phyloP scores from a whole-genome alignment of 345 rosid genomes.

The Mangifera indica region DNA sequence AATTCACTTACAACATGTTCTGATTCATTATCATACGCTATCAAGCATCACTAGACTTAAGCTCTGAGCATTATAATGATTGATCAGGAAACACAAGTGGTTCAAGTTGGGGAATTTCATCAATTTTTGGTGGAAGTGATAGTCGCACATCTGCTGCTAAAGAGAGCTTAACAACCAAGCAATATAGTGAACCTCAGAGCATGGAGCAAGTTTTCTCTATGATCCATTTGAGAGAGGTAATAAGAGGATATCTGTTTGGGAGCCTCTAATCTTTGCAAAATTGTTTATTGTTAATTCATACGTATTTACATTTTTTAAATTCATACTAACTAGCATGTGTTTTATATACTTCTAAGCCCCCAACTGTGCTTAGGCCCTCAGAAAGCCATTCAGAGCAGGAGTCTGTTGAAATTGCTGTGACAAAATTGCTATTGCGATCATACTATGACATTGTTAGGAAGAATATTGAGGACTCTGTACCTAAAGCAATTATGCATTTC shows the following conservation, averaged over 20 bases:
- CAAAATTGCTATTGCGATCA: conserved; percentile 79
- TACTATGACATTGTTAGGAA: conserved; percentile 95
- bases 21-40: neutral
- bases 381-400: conserved; percentile 88
- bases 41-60: neutral
- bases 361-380: conserved; percentile 75
- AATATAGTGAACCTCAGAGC: conserved; percentile 52
- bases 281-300: neutral
- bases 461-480: conserved; percentile 82
- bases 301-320: neutral
- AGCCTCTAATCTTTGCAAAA: neutral
- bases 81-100: conserved; percentile 47
- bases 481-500: conserved; percentile 98
- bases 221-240: conserved; percentile 85
- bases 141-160: conserved; percentile 51
- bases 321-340: conserved; percentile 25
- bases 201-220: conserved; percentile 61
- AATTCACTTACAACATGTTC: neutral
- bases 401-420: conserved; percentile 67
- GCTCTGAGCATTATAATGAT: conserved; percentile 1
- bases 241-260: conserved; percentile 15
- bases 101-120: conserved; percentile 89
- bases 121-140: conserved; percentile 82
- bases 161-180: conserved; percentile 51
- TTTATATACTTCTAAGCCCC: conserved; percentile 59